phyloP scores from a whole-genome alignment of 306 rosid species.

The Gastrolobium villosum region DNA sequence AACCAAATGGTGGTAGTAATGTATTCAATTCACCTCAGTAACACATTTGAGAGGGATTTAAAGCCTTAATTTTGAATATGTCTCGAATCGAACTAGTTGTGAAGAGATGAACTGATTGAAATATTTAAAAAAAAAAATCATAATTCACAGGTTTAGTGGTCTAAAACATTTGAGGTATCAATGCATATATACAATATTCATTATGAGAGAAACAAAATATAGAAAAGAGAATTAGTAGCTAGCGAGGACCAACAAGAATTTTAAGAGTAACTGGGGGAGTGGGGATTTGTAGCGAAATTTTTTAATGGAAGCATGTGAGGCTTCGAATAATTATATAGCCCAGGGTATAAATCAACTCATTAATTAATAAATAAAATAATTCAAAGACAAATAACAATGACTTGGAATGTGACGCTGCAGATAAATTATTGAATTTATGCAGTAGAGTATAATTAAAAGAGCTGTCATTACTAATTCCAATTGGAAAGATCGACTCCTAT shows the following conservation, averaged over 20 bases:
- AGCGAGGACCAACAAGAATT: background rate
- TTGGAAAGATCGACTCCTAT: conserved; percentile 20
- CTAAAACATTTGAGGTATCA: conserved; percentile 26
- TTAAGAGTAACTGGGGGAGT: background rate
- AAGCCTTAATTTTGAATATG: too few relatives aligned
- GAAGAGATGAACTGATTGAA: too few relatives aligned
- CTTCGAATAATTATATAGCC: conserved; percentile 10
- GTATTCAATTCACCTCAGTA: too few relatives aligned
- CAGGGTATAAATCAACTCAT: conserved; percentile 1
- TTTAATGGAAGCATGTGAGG: conserved; percentile 47
- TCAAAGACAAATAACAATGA: conserved; percentile 19
- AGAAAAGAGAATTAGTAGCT: conserved; percentile 4
- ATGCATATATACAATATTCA: conserved; percentile 19
- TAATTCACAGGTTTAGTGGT: conserved; percentile 34
- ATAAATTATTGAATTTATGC: conserved; percentile 27
- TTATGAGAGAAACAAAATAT: background rate
- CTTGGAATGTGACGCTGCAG: conserved; percentile 37
- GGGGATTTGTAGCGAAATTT: conserved; percentile 17
- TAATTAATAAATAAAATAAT: background rate
- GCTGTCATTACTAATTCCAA: conserved; percentile 48
- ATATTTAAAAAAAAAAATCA: too few relatives aligned
- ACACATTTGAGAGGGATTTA: too few relatives aligned
- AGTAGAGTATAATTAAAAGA: conserved; percentile 41
- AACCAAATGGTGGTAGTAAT: too few relatives aligned
- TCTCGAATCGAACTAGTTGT: too few relatives aligned